Conservation (phyloP, 2,329 filamentous ascomycete genomes). For the Venturia pyrina region DNA sequence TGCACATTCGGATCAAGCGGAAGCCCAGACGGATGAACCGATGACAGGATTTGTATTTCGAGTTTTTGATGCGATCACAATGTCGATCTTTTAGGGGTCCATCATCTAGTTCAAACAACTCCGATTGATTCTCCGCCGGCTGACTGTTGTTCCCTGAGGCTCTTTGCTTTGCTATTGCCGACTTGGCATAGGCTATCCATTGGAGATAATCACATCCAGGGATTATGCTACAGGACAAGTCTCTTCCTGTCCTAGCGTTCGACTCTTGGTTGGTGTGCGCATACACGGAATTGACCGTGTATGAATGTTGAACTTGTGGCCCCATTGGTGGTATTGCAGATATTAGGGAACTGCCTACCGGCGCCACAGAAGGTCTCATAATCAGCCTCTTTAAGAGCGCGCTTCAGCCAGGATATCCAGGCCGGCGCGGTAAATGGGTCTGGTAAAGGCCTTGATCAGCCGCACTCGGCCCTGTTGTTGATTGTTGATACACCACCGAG, state of each 20-base stretch:
- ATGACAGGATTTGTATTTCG: not conserved
- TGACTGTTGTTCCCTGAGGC: not conserved
- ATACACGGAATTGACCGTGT: not conserved
- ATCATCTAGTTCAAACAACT: conserved; percentile 7
- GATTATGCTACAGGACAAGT: not conserved
- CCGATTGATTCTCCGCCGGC: not conserved
- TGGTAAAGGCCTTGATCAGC: conserved; percentile 5
- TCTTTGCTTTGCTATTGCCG: not conserved
- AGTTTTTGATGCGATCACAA: not conserved
- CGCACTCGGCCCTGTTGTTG: not conserved
- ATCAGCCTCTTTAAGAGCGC: not conserved
- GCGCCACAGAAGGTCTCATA: not conserved
- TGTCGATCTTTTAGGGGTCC: not conserved
- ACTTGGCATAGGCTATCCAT: not conserved
- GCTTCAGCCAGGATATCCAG: conserved; percentile 9
- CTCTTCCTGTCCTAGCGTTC: not conserved
- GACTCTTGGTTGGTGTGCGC: not conserved
- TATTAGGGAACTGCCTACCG: not conserved
- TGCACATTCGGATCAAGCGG: not conserved
- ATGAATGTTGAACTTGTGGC: not conserved
- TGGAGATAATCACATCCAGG: not conserved
- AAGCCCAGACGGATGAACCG: not conserved
- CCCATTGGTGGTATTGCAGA: not conserved
- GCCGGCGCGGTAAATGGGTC: conserved; percentile 6
- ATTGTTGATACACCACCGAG: not conserved